These are phyloP conservation scores for Clitopilus passeckerianus DNA, from an alignment of 768 basidiomycete species.

Conservation along the genomic window DNA sequence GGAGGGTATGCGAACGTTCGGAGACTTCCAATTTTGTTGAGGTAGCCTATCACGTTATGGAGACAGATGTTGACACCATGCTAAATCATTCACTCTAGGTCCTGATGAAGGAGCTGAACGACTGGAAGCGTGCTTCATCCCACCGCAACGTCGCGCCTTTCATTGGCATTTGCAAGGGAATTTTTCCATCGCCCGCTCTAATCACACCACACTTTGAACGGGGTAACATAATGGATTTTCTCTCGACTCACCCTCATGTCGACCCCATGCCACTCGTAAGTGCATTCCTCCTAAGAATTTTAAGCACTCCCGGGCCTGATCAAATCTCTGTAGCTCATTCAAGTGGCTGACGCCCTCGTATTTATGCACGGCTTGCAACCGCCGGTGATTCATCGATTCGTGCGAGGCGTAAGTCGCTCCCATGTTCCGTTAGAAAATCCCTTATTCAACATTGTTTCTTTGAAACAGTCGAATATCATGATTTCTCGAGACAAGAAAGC, in stretches of 20 bases:
- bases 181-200: constrained; percentile 8
- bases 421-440: background rate
- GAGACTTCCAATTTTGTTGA: too few relatives aligned
- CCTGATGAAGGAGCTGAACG: constrained; percentile 9
- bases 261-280: background rate
- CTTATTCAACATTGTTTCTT: background rate
- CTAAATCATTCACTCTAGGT: background rate
- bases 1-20: background rate
- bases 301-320: background rate
- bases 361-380: constrained; percentile 19
- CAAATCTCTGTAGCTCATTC: constrained; percentile 7
- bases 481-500: constrained; percentile 14
- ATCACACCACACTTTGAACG: constrained; percentile 6
- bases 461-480: constrained; percentile 17
- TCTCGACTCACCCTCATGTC: background rate
- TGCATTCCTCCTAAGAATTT: constrained; percentile 7
- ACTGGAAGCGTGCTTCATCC: constrained; percentile 11
- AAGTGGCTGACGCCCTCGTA: constrained; percentile 16
- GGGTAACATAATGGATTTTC: too few relatives aligned
- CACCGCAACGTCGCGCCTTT: constrained; percentile 14
- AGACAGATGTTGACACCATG: too few relatives aligned
- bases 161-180: constrained; percentile 8
- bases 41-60: too few relatives aligned
- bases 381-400: constrained; percentile 20
- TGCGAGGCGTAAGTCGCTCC: constrained; percentile 18